Evolutionary conservation across 495 filamentous ascomycete genomes (phyloP), one percentile per base, ranked within the genome.

Genomic region (Glarea lozoyensis): DNA sequence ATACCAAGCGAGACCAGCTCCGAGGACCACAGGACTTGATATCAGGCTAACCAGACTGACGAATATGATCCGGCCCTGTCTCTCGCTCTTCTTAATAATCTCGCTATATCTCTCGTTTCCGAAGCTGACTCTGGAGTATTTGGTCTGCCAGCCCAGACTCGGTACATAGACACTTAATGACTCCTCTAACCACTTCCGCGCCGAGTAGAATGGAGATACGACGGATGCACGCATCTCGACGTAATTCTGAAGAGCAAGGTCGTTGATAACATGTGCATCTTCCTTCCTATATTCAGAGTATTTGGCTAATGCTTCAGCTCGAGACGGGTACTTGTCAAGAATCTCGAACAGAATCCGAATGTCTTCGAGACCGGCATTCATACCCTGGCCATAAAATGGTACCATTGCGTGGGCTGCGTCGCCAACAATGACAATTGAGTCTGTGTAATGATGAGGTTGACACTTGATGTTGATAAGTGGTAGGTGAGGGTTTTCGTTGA

Each of bases 371-470:
- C 87, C 80, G 15, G 92, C 77, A 60, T 98, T 88, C 68, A 93
- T 84, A 36, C 86, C 82, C 55, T 97, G 83, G 16, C 84, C 83
- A 64, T 92, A 86, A 67, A 97, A 98, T 1, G 93, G 92, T 0
- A 98, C 87, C 76, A 98, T 95, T 36, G 92, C 93, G 62, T 98
- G 93, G 5, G 92, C 92, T 17, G 92, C 88, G 55, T 98, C 92
- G 37, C 92, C 92, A 31, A 98, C 53, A 45, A 98, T 85, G 40
- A 93, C 86, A 17, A 69, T 84, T n/a, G 79, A 82, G 21, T 77
- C 73, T 27, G 58, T 67, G 69, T 74, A 86, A 65, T 95, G 86
- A 59, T 96, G 81, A 0, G 93, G 92, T 1, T 69, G 71, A 66
- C 88, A 94, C 61, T 95, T 94, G 54, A 98, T 86, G 60, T 70